Conservation (phyloP, 2,329 filamentous ascomycete species). For the Paraconiothyrium sp. region DNA sequence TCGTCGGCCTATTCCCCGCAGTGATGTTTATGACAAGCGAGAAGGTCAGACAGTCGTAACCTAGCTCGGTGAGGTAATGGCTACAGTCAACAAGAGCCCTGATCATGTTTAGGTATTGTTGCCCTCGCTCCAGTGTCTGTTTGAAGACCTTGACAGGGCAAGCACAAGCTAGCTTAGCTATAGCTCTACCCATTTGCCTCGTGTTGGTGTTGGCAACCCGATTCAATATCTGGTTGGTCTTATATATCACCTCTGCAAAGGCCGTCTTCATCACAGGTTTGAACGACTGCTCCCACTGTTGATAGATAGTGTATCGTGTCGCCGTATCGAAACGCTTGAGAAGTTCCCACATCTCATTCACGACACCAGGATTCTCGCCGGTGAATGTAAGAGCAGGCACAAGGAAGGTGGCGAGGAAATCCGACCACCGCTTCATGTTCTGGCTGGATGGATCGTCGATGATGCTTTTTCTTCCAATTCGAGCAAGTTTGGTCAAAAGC, state of each 20-base stretch:
- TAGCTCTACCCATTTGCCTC: conserved; percentile 81
- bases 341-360: conserved; percentile 87
- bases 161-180: conserved; percentile 91
- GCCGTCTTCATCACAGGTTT: conserved; percentile 77
- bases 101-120: conserved; percentile 93
- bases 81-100: conserved; percentile 94
- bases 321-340: conserved; percentile 80
- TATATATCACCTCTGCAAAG: conserved; percentile 77
- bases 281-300: conserved; percentile 76
- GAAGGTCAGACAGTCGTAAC: conserved; percentile 94
- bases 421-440: conserved; percentile 83
- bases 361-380: conserved; percentile 81
- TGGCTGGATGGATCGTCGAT: conserved; percentile 72
- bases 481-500: conserved; percentile 82
- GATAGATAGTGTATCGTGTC: conserved; percentile 86
- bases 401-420: conserved; percentile 83
- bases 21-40: conserved; percentile 79
- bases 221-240: conserved; percentile 88
- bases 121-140: conserved; percentile 87
- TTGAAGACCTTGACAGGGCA: conserved; percentile 92
- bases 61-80: conserved; percentile 90
- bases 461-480: conserved; percentile 82
- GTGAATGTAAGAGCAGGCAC: conserved; percentile 88
- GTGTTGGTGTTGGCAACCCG: conserved; percentile 89
- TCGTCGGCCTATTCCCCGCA: conserved; percentile 65